These are phyloP conservation scores for Lactuca sativa DNA, from an alignment of 129 eudicot genomes.

Conservation along the genomic window DNA sequence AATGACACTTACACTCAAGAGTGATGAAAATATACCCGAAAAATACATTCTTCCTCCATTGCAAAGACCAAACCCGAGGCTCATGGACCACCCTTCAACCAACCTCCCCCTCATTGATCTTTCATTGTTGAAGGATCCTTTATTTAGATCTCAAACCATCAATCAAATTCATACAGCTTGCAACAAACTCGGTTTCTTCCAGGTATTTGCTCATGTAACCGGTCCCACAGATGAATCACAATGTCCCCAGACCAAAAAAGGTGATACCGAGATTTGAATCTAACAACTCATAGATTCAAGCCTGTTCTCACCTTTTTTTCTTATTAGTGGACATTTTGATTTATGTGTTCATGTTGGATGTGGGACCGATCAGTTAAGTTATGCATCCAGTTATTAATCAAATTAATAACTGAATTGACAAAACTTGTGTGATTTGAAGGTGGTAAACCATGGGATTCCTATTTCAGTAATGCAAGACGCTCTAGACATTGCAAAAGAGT, in stretches of 20 bases:
- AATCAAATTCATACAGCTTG: conserved; percentile 22
- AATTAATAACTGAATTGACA: neutral
- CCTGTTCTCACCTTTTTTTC: neutral
- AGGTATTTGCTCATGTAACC: conserved; percentile 14
- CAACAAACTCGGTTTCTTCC: conserved; percentile 26
- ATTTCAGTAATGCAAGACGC: conserved; percentile 40
- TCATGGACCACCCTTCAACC: neutral
- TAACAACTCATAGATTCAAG: too few species aligned
- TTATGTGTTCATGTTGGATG: too few species aligned
- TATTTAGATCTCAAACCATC: conserved; percentile 11
- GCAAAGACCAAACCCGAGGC: conserved; percentile 38
- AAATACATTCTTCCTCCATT: conserved; percentile 46
- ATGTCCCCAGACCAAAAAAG: neutral
- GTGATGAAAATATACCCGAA: conserved; percentile 42
- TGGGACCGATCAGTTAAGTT: neutral
- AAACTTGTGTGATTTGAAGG: conserved; percentile 33
- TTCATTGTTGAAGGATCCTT: conserved; percentile 32
- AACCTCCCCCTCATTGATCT: conserved; percentile 54
- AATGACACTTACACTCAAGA: conserved; percentile 41
- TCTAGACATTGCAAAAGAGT: conserved; percentile 43
- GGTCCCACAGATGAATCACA: neutral
- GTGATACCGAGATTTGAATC: too few species aligned
- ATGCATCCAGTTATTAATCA: neutral
- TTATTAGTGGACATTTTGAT: neutral
- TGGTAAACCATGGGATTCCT: conserved; percentile 62